Percentiles rank a stretch among this genome's conserved stretches.
These are phyloP conservation scores for Dryadomyces sulphureus DNA, from an alignment of 2,329 filamentous ascomycete genomes.

Conservation along the genomic window DNA sequence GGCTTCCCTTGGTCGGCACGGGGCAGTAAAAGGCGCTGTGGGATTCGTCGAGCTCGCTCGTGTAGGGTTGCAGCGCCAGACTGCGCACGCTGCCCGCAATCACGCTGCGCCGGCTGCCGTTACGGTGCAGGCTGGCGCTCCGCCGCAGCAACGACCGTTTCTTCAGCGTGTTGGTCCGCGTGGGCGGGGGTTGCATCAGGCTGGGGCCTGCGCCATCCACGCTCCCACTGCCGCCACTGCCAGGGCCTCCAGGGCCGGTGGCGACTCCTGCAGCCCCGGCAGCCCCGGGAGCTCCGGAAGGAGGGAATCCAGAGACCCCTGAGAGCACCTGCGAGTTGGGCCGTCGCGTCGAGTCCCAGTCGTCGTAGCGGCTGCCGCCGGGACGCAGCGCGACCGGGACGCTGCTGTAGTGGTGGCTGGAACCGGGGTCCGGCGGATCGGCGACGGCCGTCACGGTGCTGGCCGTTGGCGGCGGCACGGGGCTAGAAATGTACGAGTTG, in stretches of 20 bases:
- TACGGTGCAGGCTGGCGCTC: slow-evolving; percentile 60
- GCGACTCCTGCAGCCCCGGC: slow-evolving; percentile 12
- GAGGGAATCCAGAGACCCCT: slow-evolving; percentile 5
- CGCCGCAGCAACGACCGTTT: slow-evolving; percentile 73
- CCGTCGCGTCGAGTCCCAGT: slow-evolving; percentile 55
- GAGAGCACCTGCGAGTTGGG: slow-evolving; percentile 46
- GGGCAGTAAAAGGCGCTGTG: slow-evolving; percentile 84
- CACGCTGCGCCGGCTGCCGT: slow-evolving; percentile 65
- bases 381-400: not conserved
- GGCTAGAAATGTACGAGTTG: slow-evolving; percentile 18
- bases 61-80: slow-evolving; percentile 54
- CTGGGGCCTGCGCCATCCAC: slow-evolving; percentile 24
- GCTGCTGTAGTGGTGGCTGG: slow-evolving; percentile 8
- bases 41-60: slow-evolving; percentile 51
- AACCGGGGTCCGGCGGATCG: no score
- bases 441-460: no score
- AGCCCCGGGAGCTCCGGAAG: slow-evolving; percentile 25
- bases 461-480: no score
- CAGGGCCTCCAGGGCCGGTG: slow-evolving; percentile 31
- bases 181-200: slow-evolving; percentile 23
- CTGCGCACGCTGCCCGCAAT: slow-evolving; percentile 79
- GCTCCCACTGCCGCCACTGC: slow-evolving; percentile 21
- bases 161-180: slow-evolving; percentile 59
- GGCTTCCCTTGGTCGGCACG: slow-evolving; percentile 72
- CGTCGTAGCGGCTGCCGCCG: slow-evolving; percentile 43